Evolutionary conservation across 2,329 filamentous ascomycete genomes (phyloP), one percentile per base, ranked within the genome.

Genomic region (Aureobasidium sp.): DNA sequence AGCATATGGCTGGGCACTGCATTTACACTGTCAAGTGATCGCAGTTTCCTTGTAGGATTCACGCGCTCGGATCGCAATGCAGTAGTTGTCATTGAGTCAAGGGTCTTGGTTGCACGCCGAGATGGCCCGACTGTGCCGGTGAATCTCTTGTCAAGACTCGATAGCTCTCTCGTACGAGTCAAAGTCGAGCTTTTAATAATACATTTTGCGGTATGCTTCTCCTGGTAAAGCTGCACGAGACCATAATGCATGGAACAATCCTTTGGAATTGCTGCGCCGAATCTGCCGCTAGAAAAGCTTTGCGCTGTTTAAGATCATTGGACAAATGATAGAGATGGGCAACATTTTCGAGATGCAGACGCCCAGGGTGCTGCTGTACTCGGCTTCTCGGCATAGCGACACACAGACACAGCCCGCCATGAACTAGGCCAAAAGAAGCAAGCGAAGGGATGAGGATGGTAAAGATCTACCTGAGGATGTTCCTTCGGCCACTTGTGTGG

Each of bases 101-200:
- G 54, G 8, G 54, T 58, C 54, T 58, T 58, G 54, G 54, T 45
- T 37, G 21, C 21, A 47, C 52, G 52, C 52, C 52, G 50, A 54
- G 50, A 54, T 54, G 50, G 50, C 50, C 53, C 39, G 54, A 47
- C 2, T 37, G 29, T 58, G 41, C 54, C 42, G 54, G 39, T n/a
- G 30, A n/a, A 34, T 55, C 30, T 44, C 52, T 54, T 54, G 52
- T 42, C 37, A 13, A 41, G 9, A 9, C 21, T 21, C 21, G 21
- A 44, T 15, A 27, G 41, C 39, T 47, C 44, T 54, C 21, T 55
- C 52, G 52, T 44, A 44, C 52, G 52, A 55, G 21, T 15, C 21
- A 21, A 34, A 16, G 10, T 21, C 5, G 27, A 25, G 27, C 34
- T 41, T 30, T 3, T 36, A n/a, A 30, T 6, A 8, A 30, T 27